Conservation (phyloP, 192 early-diverging fungal species). For the Funneliformis geosporum region DNA sequence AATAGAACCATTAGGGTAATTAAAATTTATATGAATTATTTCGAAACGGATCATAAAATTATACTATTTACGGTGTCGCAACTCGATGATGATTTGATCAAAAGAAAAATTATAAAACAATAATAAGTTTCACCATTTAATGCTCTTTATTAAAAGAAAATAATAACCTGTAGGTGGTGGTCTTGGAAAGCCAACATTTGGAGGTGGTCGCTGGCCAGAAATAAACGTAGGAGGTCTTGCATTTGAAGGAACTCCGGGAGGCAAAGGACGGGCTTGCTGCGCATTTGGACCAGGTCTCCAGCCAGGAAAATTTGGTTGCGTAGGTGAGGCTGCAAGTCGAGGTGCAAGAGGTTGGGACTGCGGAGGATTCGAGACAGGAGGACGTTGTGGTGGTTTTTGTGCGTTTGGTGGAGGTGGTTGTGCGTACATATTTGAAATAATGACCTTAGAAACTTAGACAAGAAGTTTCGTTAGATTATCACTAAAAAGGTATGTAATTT, state of each 20-base stretch:
- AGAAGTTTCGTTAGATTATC: too few relatives aligned
- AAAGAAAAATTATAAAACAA: background rate
- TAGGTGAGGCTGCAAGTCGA: background rate
- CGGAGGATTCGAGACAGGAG: conserved; percentile 13
- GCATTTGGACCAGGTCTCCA: conserved; percentile 25
- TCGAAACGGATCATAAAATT: background rate
- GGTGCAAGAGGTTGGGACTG: conserved; percentile 24
- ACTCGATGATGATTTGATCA: conserved; percentile 35
- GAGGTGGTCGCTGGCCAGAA: conserved; percentile 34
- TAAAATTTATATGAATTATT: background rate
- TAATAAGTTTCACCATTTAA: conserved; percentile 23
- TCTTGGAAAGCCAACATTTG: conserved; percentile 30
- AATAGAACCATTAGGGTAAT: background rate
- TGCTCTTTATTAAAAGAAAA: conserved; percentile 35
- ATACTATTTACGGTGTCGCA: background rate
- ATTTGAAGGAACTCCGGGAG: background rate
- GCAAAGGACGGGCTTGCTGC: conserved; percentile 39
- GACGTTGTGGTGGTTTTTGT: conserved; percentile 27
- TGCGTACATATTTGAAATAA: background rate
- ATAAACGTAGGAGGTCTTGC: conserved; percentile 13
- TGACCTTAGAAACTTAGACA: too few relatives aligned
- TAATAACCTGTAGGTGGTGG: conserved; percentile 39
- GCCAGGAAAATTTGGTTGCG: conserved; percentile 23
- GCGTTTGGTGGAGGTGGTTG: conserved; percentile 15
- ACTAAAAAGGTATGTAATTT: too few relatives aligned